Base-by-base conservation (phyloP, 2,329 filamentous ascomycete species). In the Apiospora koreana region DNA sequence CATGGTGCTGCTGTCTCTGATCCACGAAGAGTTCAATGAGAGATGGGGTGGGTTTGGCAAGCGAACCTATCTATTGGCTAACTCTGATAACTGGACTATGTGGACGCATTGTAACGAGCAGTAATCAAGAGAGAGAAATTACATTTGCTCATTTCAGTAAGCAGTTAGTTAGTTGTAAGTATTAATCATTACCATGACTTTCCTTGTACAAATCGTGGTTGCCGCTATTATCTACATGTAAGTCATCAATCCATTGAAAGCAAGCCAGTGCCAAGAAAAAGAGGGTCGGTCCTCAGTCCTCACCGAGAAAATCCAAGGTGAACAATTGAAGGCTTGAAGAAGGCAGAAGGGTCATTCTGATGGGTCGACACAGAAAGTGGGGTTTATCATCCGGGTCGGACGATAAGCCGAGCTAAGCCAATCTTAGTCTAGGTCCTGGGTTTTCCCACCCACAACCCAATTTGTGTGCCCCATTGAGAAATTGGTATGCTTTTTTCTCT, bases 401-500 rank as follows among this genome's bases (percentile, higher is more conserved):
- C 31, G 54, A 62, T 62, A 62, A 62, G 46, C 66, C 43, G 18
- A 1, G 18, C 66, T 69, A 65, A 14, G 9, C 67, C 58, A 21
- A 43, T 69, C 28, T 10, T 12, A 18, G 50, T 4, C n/a, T 69
- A 69, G 54, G 42, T 7, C 38, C 35, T 43, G 23, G 25, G 45
- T 64, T 69, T 69, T 69, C 67, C 25, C 48, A 65, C 67, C 48
- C 67, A 69, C 67, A 69, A 38, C 41, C 46, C 67, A 65, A 64
- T 62, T 69, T 64, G 45, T 70, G 28, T 69, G 35, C 25, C n/a
- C 42, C 77, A 73, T 70, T 42, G 70, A 70, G 72, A 71, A 75
- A 74, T 76, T 73, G 73, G 75, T 69, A 73, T 76, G 66, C 54
- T 62, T 62, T 62, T 58, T 38, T 62, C 54, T 38, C 31, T 8